Base-by-base conservation (phyloP, 2,329 filamentous ascomycete genomes). In the Diaporthe vexans region DNA sequence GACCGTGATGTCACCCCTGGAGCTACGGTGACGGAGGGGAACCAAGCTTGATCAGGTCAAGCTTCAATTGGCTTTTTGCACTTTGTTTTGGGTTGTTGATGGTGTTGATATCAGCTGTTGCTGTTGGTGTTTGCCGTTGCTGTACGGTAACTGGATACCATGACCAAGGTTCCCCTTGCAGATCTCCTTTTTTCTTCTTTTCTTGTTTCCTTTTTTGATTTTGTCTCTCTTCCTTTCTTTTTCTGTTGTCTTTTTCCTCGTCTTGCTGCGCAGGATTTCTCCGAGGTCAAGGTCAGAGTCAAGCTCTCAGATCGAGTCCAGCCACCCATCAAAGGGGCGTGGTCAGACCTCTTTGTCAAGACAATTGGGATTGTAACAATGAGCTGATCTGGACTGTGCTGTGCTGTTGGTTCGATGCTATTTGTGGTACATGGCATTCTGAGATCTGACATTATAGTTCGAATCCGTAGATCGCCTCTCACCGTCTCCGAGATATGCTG, bases 1-100 rank as follows among this genome's bases (percentile, higher is more conserved):
- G 46, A n/a, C 24, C 48, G 57, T 72, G 70, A 72, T 72, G 70
- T 72, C 70, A 72, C 65, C 29, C 68, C 33, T 37, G 33, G 56
- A 59, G 56, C 56, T 40, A 24, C 26, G 43, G 40, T 65, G 59
- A 48, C 59, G 33, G 59, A 48, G 40, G 21, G 29, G 26, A 26
- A 35, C 54, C 69, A 72, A 63, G 46, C 57, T 61, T 63, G 63
- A 37, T 40, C 56, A 52, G 68, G 57, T 52, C 57, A 71, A 54
- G 54, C 67, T 58, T 70, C 54, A 71, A 59, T 71, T 48, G 69
- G 33, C 43, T 71, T 71, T 71, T 54, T 29, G 63, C n/a, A 21
- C 69, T 48, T 61, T 71, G 56, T 59, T 48, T 59, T 67, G 46
- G 33, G 15, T 19, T 43, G 40, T 43, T 43, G 40, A 43, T 43